Percentiles rank a stretch among this genome's conserved stretches.
Evolutionary conservation across 208 protist genomes (phyloP).

Genomic region (Acanthamoeba rhysodes): DNA sequence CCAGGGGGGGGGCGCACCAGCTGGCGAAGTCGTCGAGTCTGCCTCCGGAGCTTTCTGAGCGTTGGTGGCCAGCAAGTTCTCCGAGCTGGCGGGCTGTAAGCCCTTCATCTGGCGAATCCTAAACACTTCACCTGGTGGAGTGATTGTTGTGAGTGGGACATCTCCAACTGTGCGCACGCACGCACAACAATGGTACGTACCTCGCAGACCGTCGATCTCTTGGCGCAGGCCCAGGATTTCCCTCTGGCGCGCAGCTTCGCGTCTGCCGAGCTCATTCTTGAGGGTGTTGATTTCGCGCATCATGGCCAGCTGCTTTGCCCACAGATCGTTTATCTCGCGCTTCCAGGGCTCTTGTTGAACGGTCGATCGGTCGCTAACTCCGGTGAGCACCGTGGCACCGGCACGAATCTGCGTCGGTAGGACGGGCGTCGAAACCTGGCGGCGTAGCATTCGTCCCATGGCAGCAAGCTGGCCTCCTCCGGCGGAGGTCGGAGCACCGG

Average conservation of each 20-base stretch:
- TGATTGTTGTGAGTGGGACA: neutral
- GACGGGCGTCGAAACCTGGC: slow-evolving; percentile 20
- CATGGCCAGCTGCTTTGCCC: slow-evolving; percentile 76
- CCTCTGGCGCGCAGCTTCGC: slow-evolving; percentile 69
- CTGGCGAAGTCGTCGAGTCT: too few species aligned
- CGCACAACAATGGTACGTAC: too few species aligned
- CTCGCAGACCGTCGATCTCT: slow-evolving; percentile 54
- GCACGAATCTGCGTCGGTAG: slow-evolving; percentile 48
- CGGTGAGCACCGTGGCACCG: neutral
- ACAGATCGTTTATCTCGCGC: slow-evolving; percentile 67
- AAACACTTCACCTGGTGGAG: neutral
- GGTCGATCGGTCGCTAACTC: neutral
- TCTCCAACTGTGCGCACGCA: too few species aligned
- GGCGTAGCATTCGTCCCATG: slow-evolving; percentile 36
- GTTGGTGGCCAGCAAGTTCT: neutral
- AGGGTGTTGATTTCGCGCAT: slow-evolving; percentile 73
- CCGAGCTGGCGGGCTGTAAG: neutral
- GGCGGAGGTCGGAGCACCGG: neutral
- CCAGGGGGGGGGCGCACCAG: too few species aligned
- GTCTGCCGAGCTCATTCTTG: slow-evolving; percentile 62
- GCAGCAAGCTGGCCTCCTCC: slow-evolving; percentile 14
- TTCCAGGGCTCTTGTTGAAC: slow-evolving; percentile 71
- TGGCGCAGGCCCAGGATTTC: slow-evolving; percentile 59
- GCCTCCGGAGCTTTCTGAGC: neutral
- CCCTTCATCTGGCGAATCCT: slow-evolving; percentile 32